A percentile compares a stretch with the other conserved stretches of the same genome.
Evolutionary conservation across 768 basidiomycete species (phyloP).

Genomic region (Pleurotus tuber-regium): DNA sequence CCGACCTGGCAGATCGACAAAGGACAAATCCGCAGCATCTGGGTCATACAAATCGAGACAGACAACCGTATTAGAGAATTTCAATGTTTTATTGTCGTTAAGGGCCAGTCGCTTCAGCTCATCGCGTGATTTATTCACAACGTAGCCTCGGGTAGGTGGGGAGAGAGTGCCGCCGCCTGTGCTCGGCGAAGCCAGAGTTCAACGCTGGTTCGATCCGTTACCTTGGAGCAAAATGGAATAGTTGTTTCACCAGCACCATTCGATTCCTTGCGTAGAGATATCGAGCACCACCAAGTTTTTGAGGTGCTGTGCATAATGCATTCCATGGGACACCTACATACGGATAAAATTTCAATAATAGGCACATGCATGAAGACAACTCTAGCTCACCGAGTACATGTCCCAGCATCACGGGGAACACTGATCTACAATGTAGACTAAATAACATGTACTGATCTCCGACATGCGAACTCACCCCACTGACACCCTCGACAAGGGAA

Average conservation of each 20-base stretch:
- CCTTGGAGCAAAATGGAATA: constrained; percentile 36
- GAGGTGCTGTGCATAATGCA: constrained; percentile 43
- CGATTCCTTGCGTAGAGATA: constrained; percentile 38
- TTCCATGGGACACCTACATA: constrained; percentile 49
- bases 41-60: constrained; percentile 45
- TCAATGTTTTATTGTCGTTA: constrained; percentile 7
- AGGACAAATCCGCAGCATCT: constrained; percentile 43
- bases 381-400: constrained; percentile 48
- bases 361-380: neutral
- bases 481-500: constrained; percentile 57
- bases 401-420: constrained; percentile 61
- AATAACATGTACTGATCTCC: neutral
- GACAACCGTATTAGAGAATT: constrained; percentile 52
- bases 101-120: constrained; percentile 18
- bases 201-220: constrained; percentile 40
- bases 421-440: constrained; percentile 37
- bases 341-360: neutral
- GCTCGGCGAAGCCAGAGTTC: constrained; percentile 57
- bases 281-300: constrained; percentile 40
- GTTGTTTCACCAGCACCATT: constrained; percentile 15
- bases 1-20: constrained; percentile 54
- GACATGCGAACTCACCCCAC: constrained; percentile 37
- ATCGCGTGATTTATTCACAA: constrained; percentile 21
- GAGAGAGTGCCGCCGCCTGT: constrained; percentile 55
- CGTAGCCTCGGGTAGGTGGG: constrained; percentile 25